Evolutionary conservation across 2,329 filamentous ascomycete species (phyloP).

Genomic region (Xylariaceae sp.): DNA sequence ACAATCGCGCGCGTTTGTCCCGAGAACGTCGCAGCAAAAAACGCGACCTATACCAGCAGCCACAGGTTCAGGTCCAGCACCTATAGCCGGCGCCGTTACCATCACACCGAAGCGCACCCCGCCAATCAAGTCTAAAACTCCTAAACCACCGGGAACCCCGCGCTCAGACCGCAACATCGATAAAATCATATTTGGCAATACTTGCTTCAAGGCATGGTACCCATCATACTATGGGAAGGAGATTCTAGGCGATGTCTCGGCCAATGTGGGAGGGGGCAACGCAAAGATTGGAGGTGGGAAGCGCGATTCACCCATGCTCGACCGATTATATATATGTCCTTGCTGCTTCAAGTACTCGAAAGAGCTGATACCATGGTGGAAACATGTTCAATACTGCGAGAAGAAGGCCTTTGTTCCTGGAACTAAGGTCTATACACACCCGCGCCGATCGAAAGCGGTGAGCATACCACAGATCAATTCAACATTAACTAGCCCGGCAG

Average conservation of each 20-base stretch:
- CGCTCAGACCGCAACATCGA: constrained; percentile 77
- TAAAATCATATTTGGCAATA: constrained; percentile 83
- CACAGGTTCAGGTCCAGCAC: background rate
- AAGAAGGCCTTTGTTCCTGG: constrained; percentile 64
- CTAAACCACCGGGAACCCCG: constrained; percentile 43
- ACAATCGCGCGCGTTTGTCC: background rate
- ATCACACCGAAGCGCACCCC: constrained; percentile 38
- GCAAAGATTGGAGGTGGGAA: constrained; percentile 44
- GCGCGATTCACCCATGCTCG: constrained; percentile 56
- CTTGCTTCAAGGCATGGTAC: constrained; percentile 90
- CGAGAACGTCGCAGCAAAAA: constrained; percentile 5
- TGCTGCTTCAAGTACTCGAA: constrained; percentile 93
- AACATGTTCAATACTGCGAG: constrained; percentile 66
- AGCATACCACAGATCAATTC: constrained; percentile 38
- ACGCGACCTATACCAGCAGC: constrained; percentile 2
- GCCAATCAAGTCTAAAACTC: constrained; percentile 20
- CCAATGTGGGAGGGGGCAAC: constrained; percentile 35
- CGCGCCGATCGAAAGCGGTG: constrained; percentile 52
- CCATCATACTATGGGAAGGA: constrained; percentile 88
- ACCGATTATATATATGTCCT: constrained; percentile 83
- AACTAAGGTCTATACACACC: constrained; percentile 74
- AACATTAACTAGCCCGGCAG: constrained; percentile 32
- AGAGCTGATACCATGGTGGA: constrained; percentile 64
- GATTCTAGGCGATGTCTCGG: constrained; percentile 58
- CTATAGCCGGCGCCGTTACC: background rate